phyloP scores from a whole-genome alignment of 2,329 filamentous ascomycete species.

The Hawksworthiomyces lignivorus region DNA sequence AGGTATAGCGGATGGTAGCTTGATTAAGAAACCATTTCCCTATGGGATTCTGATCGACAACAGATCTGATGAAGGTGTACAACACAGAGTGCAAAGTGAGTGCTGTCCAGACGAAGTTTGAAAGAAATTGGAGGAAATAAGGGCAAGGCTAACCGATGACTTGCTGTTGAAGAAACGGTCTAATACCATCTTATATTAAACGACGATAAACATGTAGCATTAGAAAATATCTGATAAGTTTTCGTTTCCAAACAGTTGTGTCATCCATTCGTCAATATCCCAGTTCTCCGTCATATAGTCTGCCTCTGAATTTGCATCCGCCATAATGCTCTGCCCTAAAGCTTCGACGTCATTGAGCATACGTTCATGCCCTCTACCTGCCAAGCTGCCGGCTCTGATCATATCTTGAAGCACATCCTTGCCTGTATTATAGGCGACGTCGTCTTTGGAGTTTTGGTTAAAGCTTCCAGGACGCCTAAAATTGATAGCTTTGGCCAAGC shows the following conservation, averaged over 20 bases:
- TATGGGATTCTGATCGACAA: conserved; percentile 4
- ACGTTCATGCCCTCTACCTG: neutral
- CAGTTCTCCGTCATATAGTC: neutral
- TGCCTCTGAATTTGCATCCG: neutral
- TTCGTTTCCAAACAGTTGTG: conserved; percentile 3
- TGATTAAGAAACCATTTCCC: conserved; percentile 5
- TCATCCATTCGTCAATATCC: conserved; percentile 6
- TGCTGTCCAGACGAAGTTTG: too few relatives aligned
- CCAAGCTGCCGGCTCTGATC: conserved; percentile 2
- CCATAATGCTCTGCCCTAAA: conserved; percentile 1
- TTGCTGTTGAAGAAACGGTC: too few relatives aligned
- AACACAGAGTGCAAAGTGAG: too few relatives aligned
- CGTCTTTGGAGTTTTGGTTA: neutral
- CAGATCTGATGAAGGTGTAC: too few relatives aligned
- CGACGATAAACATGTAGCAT: too few relatives aligned
- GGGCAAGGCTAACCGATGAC: too few relatives aligned
- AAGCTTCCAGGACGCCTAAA: neutral
- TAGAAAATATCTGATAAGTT: conserved; percentile 28
- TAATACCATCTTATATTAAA: too few relatives aligned
- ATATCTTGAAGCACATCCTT: conserved; percentile 3
- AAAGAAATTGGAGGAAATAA: too few relatives aligned
- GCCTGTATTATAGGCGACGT: neutral
- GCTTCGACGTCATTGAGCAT: conserved; percentile 6
- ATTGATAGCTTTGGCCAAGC: conserved; percentile 5
- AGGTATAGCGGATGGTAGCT: conserved; percentile 7